Evolutionary conservation across 208 protist species (phyloP).

Genomic region (Leishmania tropica): DNA sequence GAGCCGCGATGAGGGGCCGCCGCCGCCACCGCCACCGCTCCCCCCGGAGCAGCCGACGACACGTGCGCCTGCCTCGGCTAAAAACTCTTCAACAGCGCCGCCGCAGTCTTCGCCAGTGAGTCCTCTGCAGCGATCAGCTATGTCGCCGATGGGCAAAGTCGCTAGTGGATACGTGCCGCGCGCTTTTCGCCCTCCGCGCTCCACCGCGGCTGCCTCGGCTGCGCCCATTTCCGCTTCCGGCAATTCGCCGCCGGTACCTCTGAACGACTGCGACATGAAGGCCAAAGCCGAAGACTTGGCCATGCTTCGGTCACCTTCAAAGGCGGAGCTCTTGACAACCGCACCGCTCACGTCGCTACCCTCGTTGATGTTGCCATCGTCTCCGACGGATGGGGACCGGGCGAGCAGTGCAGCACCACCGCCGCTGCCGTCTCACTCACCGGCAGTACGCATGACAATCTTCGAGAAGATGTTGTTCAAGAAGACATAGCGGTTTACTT

Average conservation of each 20-base stretch:
- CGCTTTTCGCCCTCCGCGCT: slow-evolving; percentile 35
- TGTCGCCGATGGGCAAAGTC: not conserved
- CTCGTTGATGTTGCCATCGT: not conserved
- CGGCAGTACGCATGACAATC: not conserved
- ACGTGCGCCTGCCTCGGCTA: not conserved
- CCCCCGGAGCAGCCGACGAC: not conserved
- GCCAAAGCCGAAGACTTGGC: not conserved
- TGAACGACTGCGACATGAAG: not conserved
- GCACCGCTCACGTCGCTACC: not conserved
- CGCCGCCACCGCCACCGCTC: not conserved
- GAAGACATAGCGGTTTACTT: slow-evolving; percentile 1
- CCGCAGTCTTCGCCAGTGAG: not conserved
- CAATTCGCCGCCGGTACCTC: not conserved
- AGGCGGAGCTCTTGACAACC: not conserved
- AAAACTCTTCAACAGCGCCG: not conserved
- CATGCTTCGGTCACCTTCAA: not conserved
- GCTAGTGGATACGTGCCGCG: slow-evolving; percentile 16
- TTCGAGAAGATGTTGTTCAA: slow-evolving; percentile 26
- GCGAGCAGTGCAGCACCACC: not conserved
- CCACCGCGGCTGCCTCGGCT: not conserved
- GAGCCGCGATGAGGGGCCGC: slow-evolving; percentile 21
- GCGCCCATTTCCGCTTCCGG: not conserved
- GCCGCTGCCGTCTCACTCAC: slow-evolving; percentile 2
- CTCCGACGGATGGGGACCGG: not conserved
- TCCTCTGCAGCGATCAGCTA: not conserved